A percentile compares a stretch with the other conserved stretches of the same genome.
Evolutionary conservation across 495 filamentous ascomycete species (phyloP).

Genomic region (Hypoxylon cercidicola): DNA sequence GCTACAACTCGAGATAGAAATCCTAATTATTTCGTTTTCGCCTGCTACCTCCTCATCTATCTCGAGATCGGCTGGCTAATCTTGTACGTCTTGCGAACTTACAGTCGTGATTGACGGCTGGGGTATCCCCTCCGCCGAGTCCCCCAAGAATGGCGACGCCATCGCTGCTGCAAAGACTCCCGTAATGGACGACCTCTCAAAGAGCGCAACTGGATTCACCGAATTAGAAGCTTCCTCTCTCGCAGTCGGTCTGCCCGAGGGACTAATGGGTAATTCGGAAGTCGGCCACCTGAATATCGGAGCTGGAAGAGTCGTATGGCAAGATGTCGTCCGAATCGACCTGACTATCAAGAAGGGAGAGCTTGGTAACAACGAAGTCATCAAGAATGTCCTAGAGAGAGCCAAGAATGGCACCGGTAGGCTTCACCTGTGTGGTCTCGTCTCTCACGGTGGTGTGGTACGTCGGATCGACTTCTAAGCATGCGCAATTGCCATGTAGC

Average conservation of each 20-base stretch:
- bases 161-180: conserved; percentile 93
- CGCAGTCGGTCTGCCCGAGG: conserved; percentile 94
- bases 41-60: conserved; percentile 60
- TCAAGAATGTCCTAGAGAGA: conserved; percentile 78
- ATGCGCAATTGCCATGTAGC: neutral
- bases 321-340: conserved; percentile 98
- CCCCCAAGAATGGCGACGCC: conserved; percentile 87
- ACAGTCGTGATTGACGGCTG: conserved; percentile 97
- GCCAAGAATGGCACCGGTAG: conserved; percentile 91
- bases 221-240: conserved; percentile 95
- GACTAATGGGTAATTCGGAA: conserved; percentile 98
- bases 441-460: conserved; percentile 93
- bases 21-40: conserved; percentile 56
- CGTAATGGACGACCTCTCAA: conserved; percentile 85
- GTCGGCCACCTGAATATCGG: conserved; percentile 99
- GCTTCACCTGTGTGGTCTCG: conserved; percentile 87
- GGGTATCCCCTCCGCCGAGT: conserved; percentile 84
- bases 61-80: conserved; percentile 66
- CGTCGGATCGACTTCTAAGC: conserved; percentile 37
- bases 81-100: conserved; percentile 56
- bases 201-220: conserved; percentile 79
- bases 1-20: conserved; percentile 11
- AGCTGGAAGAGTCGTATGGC: conserved; percentile 97
- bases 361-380: conserved; percentile 78
- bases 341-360: conserved; percentile 91